A percentile compares a stretch with the other conserved stretches of the same genome.
Evolutionary conservation across 768 basidiomycete genomes (phyloP).

Genomic region (Amanita exitialis): DNA sequence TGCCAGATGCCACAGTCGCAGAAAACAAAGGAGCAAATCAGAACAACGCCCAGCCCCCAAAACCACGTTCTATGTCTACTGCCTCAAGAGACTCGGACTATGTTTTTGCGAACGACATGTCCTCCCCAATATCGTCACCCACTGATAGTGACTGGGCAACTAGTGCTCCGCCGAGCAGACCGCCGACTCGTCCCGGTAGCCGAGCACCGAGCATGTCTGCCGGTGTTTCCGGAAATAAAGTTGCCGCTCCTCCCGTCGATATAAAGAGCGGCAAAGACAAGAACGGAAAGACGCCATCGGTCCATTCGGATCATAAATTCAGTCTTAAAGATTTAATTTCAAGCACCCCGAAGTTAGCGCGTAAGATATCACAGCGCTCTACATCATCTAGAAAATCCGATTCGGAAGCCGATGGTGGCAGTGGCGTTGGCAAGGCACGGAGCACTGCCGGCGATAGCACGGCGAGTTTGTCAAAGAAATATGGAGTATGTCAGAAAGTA

Average conservation of each 20-base stretch:
- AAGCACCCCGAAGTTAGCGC: conserved; percentile 61
- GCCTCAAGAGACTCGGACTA: conserved; percentile 13
- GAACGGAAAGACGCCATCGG: conserved; percentile 26
- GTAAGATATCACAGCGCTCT: conserved; percentile 63
- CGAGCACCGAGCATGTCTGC: conserved; percentile 41
- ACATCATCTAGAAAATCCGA: conserved; percentile 56
- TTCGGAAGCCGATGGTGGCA: conserved; percentile 37
- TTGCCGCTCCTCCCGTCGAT: conserved; percentile 12
- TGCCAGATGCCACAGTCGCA: conserved; percentile 11
- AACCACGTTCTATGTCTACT: conserved; percentile 13
- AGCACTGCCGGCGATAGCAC: conserved; percentile 35
- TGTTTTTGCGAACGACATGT: conserved; percentile 13
- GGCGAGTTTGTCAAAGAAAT: conserved; percentile 66
- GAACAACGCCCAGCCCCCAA: conserved; percentile 12
- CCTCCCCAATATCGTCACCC: conserved; percentile 31
- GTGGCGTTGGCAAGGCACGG: conserved; percentile 16
- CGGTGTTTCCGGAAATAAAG: conserved; percentile 27
- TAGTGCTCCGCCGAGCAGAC: conserved; percentile 52
- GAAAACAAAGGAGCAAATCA: conserved; percentile 26
- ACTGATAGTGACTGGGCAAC: conserved; percentile 47
- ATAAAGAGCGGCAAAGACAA: conserved; percentile 16
- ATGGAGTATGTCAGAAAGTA: conserved; percentile 93
- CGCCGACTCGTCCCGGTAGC: conserved; percentile 40
- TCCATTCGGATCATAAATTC: conserved; percentile 66
- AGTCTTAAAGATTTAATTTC: conserved; percentile 74